A percentile compares a stretch with the other conserved stretches of the same genome.
phyloP scores from a whole-genome alignment of 208 protist species.

The Angomonas desouzai region DNA sequence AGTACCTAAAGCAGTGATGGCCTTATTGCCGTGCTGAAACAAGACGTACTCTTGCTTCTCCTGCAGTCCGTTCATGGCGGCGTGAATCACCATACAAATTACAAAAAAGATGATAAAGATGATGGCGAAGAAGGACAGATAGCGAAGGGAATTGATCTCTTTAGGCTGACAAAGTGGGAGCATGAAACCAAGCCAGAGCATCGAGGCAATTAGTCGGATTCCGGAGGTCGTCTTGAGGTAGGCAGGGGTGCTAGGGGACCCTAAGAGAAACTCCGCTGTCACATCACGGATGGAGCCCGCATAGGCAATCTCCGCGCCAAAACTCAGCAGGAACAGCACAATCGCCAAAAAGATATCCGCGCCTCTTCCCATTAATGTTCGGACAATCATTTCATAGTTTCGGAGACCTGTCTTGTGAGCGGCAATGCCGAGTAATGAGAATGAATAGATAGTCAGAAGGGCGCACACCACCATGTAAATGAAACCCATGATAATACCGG shows the following conservation, averaged over 20 bases:
- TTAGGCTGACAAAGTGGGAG: constrained; percentile 56
- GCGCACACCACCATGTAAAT: constrained; percentile 60
- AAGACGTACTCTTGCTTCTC: constrained; percentile 17
- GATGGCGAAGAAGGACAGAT: constrained; percentile 46
- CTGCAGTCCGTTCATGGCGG: constrained; percentile 24
- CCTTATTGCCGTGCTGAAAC: constrained; percentile 42
- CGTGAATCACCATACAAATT: constrained; percentile 49
- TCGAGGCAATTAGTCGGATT: constrained; percentile 30
- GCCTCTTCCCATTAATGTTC: constrained; percentile 34
- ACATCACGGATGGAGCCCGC: constrained; percentile 46
- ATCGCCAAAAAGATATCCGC: constrained; percentile 54
- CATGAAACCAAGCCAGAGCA: constrained; percentile 53
- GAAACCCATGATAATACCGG: constrained; percentile 51
- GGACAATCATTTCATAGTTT: constrained; percentile 54
- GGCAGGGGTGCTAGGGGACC: constrained; percentile 4
- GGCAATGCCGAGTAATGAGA: constrained; percentile 32
- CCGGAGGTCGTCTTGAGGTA: constrained; percentile 18
- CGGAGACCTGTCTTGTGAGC: constrained; percentile 33
- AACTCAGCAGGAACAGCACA: constrained; percentile 45
- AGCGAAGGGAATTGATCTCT: constrained; percentile 64
- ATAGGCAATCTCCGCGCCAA: constrained; percentile 57
- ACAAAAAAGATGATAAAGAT: constrained; percentile 55
- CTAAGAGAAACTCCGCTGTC: constrained; percentile 30
- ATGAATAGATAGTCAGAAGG: constrained; percentile 54
- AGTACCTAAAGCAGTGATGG: constrained; percentile 29